Percentiles rank a stretch among this genome's conserved stretches.
Evolutionary conservation across 192 early-diverging fungal species (phyloP).

Genomic region (Backusella morwellensis): DNA sequence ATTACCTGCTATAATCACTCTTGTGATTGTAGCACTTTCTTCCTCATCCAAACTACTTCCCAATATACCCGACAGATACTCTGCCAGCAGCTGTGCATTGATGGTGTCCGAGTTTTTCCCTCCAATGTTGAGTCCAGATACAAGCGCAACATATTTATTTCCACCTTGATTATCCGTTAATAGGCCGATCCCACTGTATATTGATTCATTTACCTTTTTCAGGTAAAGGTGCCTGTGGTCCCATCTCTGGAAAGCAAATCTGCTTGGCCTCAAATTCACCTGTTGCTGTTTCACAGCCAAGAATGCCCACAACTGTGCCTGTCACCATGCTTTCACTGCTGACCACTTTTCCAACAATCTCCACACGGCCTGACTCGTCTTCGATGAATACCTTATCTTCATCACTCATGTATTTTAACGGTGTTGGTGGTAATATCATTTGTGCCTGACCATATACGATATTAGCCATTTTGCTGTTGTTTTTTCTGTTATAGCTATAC

Average conservation of each 20-base stretch:
- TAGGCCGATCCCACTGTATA: too few relatives aligned
- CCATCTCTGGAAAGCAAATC: constrained; percentile 70
- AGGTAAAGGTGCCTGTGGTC: constrained; percentile 46
- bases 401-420: constrained; percentile 66
- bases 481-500: not conserved
- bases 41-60: constrained; percentile 61
- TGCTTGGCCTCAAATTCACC: constrained; percentile 88
- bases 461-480: too few relatives aligned
- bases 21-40: constrained; percentile 54
- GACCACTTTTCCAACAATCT: constrained; percentile 63
- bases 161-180: not conserved
- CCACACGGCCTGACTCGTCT: constrained; percentile 91
- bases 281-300: constrained; percentile 71
- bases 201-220: constrained; percentile 17
- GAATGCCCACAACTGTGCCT: constrained; percentile 75
- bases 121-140: constrained; percentile 79
- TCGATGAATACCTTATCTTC: constrained; percentile 70
- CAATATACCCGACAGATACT: constrained; percentile 77
- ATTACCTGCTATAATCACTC: constrained; percentile 80
- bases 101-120: constrained; percentile 44
- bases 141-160: constrained; percentile 70
- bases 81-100: constrained; percentile 70
- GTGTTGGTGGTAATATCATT: constrained; percentile 57
- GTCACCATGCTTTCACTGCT: constrained; percentile 63
- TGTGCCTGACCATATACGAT: constrained; percentile 41